A percentile compares a stretch with the other conserved stretches of the same genome.
These are phyloP conservation scores for Aspergillus neotritici DNA, from an alignment of 2,329 filamentous ascomycete genomes.

Conservation along the genomic window DNA sequence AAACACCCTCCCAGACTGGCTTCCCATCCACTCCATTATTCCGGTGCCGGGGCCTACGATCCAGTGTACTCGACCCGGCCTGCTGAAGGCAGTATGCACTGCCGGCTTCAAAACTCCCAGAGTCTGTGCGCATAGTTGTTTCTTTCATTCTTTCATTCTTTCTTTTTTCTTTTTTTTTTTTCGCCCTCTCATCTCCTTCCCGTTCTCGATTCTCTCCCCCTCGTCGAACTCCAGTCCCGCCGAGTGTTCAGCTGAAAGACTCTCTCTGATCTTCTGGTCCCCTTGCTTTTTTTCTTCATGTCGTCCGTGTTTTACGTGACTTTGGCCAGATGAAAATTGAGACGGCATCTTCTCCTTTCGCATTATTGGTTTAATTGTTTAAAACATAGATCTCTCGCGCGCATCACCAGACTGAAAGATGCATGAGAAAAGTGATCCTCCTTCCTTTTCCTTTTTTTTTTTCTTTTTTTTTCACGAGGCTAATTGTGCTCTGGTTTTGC, in stretches of 20 bases:
- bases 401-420: not conserved
- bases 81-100: constrained; percentile 21
- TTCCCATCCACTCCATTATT: constrained; percentile 19
- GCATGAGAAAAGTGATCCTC: not conserved
- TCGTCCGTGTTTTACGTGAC: not conserved
- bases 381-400: not conserved
- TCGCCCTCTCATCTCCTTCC: constrained; percentile 16
- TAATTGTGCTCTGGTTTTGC: too few relatives aligned
- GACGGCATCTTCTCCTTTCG: not conserved
- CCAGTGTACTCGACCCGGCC: constrained; percentile 25
- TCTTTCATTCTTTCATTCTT: too few relatives aligned
- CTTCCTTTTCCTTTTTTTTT: constrained; percentile 1
- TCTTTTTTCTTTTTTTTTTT: constrained; percentile 22
- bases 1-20: constrained; percentile 21
- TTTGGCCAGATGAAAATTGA: constrained; percentile 3
- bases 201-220: constrained; percentile 2
- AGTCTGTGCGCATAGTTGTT: constrained; percentile 33
- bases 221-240: not conserved
- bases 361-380: too few relatives aligned
- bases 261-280: constrained; percentile 1
- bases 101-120: constrained; percentile 31
- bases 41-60: constrained; percentile 27
- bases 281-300: constrained; percentile 1
- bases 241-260: not conserved
- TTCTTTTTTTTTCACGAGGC: not conserved